Conservation (phyloP, 805 yeast genomes). For the Kuraishia borneana region DNA sequence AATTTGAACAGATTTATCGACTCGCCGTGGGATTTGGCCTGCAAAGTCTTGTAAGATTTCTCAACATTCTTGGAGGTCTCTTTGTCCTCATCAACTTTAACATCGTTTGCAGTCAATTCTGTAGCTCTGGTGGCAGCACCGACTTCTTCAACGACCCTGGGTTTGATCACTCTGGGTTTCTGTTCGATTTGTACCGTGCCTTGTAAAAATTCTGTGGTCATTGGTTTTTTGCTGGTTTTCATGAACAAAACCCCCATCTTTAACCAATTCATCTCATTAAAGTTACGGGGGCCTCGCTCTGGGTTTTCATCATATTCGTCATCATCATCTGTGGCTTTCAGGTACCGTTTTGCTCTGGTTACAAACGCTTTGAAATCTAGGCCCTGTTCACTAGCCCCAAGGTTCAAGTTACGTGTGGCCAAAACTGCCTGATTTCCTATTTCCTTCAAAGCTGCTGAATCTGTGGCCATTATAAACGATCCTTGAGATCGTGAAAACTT, state of each 20-base stretch:
- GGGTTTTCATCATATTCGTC: constrained; percentile 10
- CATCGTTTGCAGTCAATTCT: constrained; percentile 37
- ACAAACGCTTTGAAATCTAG: constrained; percentile 38
- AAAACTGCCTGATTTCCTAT: constrained; percentile 53
- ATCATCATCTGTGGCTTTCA: constrained; percentile 17
- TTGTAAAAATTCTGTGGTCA: constrained; percentile 47
- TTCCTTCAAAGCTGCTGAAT: constrained; percentile 50
- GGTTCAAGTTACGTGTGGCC: constrained; percentile 48
- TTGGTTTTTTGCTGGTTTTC: constrained; percentile 32
- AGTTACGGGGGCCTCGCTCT: constrained; percentile 5
- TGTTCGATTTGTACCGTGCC: constrained; percentile 64
- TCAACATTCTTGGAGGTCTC: constrained; percentile 55
- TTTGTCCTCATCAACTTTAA: constrained; percentile 38
- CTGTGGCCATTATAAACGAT: constrained; percentile 38
- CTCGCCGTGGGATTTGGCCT: constrained; percentile 17
- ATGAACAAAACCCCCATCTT: constrained; percentile 42
- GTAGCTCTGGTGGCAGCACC: constrained; percentile 39
- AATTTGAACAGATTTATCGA: constrained; percentile 52
- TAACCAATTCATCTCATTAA: constrained; percentile 42
- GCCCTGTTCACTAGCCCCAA: constrained; percentile 44
- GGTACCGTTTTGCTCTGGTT: constrained; percentile 22
- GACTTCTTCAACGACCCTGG: constrained; percentile 30
- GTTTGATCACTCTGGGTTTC: constrained; percentile 24
- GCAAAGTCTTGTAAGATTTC: constrained; percentile 32
- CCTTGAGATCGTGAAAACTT: constrained; percentile 24